phyloP scores from a whole-genome alignment of 805 yeast species.

The Barnettozyma siamensis region DNA sequence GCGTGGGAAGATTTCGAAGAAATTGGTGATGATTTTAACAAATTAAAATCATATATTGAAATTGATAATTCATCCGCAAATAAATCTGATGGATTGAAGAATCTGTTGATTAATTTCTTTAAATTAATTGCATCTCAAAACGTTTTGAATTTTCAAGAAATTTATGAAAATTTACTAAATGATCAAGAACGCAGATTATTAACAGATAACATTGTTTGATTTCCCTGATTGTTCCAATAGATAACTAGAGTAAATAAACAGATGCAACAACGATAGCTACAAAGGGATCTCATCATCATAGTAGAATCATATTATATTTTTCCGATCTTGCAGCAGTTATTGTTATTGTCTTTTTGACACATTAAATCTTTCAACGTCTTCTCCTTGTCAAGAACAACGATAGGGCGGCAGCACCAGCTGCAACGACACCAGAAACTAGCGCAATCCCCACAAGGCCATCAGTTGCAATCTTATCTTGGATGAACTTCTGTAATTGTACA shows the following conservation, averaged over 20 bases:
- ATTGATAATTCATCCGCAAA: constrained; percentile 26
- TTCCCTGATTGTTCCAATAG: too few relatives aligned
- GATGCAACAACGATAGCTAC: too few relatives aligned
- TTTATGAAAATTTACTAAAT: constrained; percentile 38
- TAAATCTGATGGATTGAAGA: constrained; percentile 25
- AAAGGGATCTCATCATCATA: too few relatives aligned
- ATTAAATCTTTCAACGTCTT: constrained; percentile 25
- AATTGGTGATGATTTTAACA: constrained; percentile 57
- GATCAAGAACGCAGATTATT: constrained; percentile 51
- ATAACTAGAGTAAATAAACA: too few relatives aligned
- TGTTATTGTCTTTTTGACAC: too few relatives aligned
- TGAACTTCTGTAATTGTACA: constrained; percentile 58
- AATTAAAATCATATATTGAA: constrained; percentile 50
- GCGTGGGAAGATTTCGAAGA: constrained; percentile 80
- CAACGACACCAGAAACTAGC: constrained; percentile 77
- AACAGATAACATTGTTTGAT: constrained; percentile 42
- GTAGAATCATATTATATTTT: too few relatives aligned
- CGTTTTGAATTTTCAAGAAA: constrained; percentile 42
- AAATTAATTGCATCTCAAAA: constrained; percentile 48
- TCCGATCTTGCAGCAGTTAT: too few relatives aligned
- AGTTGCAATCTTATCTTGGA: constrained; percentile 77
- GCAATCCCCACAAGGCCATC: constrained; percentile 91
- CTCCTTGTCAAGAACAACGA: constrained; percentile 34
- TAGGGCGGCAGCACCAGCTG: constrained; percentile 67
- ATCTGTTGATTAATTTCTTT: constrained; percentile 45